Base-by-base conservation (phyloP, 225 moss, liverwort and hornwort genomes). In the Antitrichia curtipendula region DNA sequence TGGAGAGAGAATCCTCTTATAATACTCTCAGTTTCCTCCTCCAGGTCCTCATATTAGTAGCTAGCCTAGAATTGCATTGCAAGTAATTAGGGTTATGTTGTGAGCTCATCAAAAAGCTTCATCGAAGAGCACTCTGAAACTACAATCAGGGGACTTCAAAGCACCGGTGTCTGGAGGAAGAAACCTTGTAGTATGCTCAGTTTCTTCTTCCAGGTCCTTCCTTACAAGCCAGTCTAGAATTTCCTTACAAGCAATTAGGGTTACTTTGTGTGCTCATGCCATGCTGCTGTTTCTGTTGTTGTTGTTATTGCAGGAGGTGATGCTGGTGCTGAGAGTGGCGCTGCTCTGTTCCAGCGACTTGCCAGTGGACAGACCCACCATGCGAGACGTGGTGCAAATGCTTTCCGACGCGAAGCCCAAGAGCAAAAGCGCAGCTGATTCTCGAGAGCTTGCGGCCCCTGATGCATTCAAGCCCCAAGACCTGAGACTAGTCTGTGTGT, bases 361-460 rank as follows among this genome's bases (percentile, higher is more conserved):
- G 87, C 97, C 97, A 11, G 95, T 94, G 54, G 97, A 98, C 85
- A 92, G 97, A 28, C 97, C 97, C 82, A 98, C 96, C 16, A 98
- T 98, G 97, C 89, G 97, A 29, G 96, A 98, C 71, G 97, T 98
- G 16, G 97, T 98, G 68, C 97, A 98, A 81, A 98, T 96, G 97
- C 93, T 98, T n/a, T 91, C 93, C 31, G 95, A 98, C 75, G 95
- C 94, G 73, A 95, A 95, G 82, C 92, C 92, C n/a, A 93, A 90
- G n/a, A 95, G 90, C 90, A 95, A 92, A 83, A 87, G 87, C 36
- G 41, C 88, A 12, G 59, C 90, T 7, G 90, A 93, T 77, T 93
- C 93, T 78, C 90, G 92, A n/a, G 93, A 94, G 41, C 82, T 93
- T 47, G 82, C 81, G 29, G 92, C 92, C 8, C 93, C 93, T 8